Conservation (phyloP, 1,284 basidiomycete genomes). For the Tilletia caries region DNA sequence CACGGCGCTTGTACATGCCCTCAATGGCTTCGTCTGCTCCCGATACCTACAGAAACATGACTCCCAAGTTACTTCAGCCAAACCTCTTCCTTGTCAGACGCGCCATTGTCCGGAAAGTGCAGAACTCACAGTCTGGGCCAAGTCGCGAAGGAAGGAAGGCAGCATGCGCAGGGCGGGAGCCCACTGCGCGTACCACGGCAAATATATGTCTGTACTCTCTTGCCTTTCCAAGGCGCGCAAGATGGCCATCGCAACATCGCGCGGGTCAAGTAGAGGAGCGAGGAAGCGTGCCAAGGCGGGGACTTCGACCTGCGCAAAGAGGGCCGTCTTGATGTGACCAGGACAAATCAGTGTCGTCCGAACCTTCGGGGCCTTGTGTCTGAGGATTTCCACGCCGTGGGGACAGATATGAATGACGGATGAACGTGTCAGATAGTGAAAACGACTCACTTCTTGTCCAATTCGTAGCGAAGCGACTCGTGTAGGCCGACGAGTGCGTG, state of each 20-base stretch:
- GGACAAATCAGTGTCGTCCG: constrained; percentile 43
- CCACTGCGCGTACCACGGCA: constrained; percentile 42
- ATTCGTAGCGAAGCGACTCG: constrained; percentile 47
- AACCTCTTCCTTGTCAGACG: background rate
- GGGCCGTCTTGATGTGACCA: constrained; percentile 39
- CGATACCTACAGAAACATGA: background rate
- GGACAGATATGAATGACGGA: background rate
- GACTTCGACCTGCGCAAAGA: constrained; percentile 34
- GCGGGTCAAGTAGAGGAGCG: constrained; percentile 30
- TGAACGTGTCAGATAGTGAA: constrained; percentile 15
- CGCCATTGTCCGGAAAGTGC: background rate
- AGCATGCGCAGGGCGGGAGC: constrained; percentile 32
- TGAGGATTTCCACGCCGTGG: constrained; percentile 12
- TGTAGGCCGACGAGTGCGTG: constrained; percentile 50
- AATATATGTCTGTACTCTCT: constrained; percentile 29
- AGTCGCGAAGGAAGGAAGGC: constrained; percentile 22
- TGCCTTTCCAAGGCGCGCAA: constrained; percentile 28
- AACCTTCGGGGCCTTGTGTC: constrained; percentile 24
- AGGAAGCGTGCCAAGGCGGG: constrained; percentile 34
- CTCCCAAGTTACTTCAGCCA: too few species aligned
- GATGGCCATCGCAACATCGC: constrained; percentile 30
- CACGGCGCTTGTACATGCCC: background rate
- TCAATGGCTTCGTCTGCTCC: constrained; percentile 2
- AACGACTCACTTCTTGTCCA: constrained; percentile 32
- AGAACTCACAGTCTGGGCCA: constrained; percentile 4